These are phyloP conservation scores for Ophiosphaerella herpotricha DNA, from an alignment of 2,329 filamentous ascomycete genomes.

Conservation along the genomic window DNA sequence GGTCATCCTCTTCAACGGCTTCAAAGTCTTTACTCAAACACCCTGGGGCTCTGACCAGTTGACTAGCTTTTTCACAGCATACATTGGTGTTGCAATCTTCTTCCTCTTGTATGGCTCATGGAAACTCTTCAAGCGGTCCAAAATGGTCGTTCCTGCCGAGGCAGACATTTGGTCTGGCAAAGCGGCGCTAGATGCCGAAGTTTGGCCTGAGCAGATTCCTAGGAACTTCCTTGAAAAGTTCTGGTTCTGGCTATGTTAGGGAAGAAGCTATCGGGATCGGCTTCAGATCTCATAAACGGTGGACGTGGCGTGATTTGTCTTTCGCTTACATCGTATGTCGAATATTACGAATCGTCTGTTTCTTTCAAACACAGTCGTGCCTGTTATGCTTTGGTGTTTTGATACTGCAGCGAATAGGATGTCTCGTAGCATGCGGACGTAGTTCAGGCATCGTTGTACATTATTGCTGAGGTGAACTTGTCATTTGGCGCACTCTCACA, in stretches of 20 bases:
- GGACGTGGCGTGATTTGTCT: neutral
- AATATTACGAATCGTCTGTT: too few species aligned
- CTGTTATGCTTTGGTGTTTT: too few species aligned
- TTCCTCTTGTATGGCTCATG: constrained; percentile 61
- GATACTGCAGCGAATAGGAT: too few species aligned
- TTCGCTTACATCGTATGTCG: neutral
- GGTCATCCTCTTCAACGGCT: constrained; percentile 66
- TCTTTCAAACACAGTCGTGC: too few species aligned
- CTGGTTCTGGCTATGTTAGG: constrained; percentile 55
- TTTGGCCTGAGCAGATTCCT: constrained; percentile 51
- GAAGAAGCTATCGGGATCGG: neutral
- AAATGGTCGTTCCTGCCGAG: constrained; percentile 48
- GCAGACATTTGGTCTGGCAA: constrained; percentile 55
- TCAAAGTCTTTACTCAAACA: constrained; percentile 59
- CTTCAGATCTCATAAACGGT: neutral
- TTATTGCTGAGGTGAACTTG: too few species aligned
- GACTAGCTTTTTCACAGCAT: constrained; percentile 57
- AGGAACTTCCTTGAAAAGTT: constrained; percentile 53
- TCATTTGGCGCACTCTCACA: too few species aligned
- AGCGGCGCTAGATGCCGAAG: constrained; percentile 52
- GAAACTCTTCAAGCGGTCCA: constrained; percentile 69
- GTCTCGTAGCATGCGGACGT: too few species aligned
- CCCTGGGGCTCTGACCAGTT: constrained; percentile 46
- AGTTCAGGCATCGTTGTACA: too few species aligned
- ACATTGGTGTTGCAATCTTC: constrained; percentile 51